Evolutionary conservation across 108 stramenopile species (phyloP).

Genomic region (Fragilaria crotonensis): DNA sequence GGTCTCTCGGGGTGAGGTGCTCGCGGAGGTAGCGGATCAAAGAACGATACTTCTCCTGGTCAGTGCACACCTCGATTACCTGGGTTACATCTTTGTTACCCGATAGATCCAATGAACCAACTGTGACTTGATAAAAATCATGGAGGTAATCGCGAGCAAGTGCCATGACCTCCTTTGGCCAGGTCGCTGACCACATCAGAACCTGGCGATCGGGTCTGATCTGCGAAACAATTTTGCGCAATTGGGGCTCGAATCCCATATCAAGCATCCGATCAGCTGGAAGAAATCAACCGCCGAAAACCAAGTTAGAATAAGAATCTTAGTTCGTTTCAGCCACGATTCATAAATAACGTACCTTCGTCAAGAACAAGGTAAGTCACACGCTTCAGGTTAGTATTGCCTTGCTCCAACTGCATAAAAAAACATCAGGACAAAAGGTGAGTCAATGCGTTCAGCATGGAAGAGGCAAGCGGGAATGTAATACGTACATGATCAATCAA

Average conservation of each 20-base stretch:
- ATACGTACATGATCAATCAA: slow-evolving; percentile 84
- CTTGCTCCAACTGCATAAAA: slow-evolving; percentile 56
- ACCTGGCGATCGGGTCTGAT: slow-evolving; percentile 98
- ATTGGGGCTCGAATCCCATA: slow-evolving; percentile 97
- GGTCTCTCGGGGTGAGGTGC: slow-evolving; percentile 71
- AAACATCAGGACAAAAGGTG: too few species aligned
- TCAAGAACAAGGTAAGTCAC: slow-evolving; percentile 98
- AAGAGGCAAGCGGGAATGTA: not conserved
- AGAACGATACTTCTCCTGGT: slow-evolving; percentile 89
- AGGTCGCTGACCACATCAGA: slow-evolving; percentile 98
- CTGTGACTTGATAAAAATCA: slow-evolving; percentile 91
- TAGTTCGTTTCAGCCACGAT: slow-evolving; percentile 21
- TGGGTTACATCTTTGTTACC: slow-evolving; percentile 98
- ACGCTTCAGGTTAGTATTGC: slow-evolving; percentile 91
- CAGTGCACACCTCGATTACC: slow-evolving; percentile 83
- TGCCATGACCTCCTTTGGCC: slow-evolving; percentile 94
- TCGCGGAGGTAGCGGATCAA: slow-evolving; percentile 70
- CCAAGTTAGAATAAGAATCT: not conserved
- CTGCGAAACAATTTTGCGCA: slow-evolving; percentile 92
- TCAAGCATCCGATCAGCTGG: slow-evolving; percentile 87
- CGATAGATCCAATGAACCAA: slow-evolving; percentile 95
- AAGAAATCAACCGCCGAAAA: not conserved
- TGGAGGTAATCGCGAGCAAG: slow-evolving; percentile 92
- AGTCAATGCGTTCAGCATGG: too few species aligned
- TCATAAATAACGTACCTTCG: slow-evolving; percentile 50